Percentiles rank a stretch among this genome's conserved stretches.
These are phyloP conservation scores for Tylopilus balloui DNA, from an alignment of 768 basidiomycete genomes.

Conservation along the genomic window DNA sequence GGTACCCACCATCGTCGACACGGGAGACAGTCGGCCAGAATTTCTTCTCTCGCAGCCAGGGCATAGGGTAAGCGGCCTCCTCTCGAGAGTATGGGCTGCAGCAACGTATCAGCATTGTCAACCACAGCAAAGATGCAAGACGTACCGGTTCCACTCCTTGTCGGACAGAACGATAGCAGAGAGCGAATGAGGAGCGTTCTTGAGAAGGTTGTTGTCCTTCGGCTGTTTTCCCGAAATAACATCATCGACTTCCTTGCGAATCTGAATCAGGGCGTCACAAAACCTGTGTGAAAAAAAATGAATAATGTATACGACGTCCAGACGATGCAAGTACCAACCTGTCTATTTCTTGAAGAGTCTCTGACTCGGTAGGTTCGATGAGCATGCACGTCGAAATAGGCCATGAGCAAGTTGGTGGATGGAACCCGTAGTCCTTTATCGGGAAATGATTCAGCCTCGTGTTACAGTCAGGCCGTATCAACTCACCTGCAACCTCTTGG, in stretches of 20 bases:
- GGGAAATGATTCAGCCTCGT: background rate
- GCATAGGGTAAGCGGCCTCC: slow-evolving; percentile 85
- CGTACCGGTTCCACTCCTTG: slow-evolving; percentile 81
- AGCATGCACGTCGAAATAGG: slow-evolving; percentile 96
- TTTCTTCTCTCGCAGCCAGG: slow-evolving; percentile 81
- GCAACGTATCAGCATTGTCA: slow-evolving; percentile 4
- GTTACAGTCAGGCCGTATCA: background rate
- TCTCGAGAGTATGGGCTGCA: slow-evolving; percentile 86
- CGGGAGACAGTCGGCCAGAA: slow-evolving; percentile 95
- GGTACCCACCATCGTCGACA: slow-evolving; percentile 83
- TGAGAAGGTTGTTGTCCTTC: slow-evolving; percentile 85
- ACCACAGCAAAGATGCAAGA: background rate
- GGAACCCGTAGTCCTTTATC: slow-evolving; percentile 81
- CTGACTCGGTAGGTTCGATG: slow-evolving; percentile 96
- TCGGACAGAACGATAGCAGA: slow-evolving; percentile 68
- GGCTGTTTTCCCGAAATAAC: slow-evolving; percentile 84
- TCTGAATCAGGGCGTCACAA: slow-evolving; percentile 98
- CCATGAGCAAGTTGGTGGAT: slow-evolving; percentile 98
- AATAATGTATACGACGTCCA: background rate
- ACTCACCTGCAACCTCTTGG: slow-evolving; percentile 87
- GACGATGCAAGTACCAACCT: slow-evolving; percentile 39
- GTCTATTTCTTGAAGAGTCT: slow-evolving; percentile 90
- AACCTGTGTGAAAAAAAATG: slow-evolving; percentile 48
- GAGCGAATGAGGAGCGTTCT: slow-evolving; percentile 91
- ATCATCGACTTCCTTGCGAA: slow-evolving; percentile 87